phyloP scores from a whole-genome alignment of 805 yeast genomes.

The Candida berthetii region DNA sequence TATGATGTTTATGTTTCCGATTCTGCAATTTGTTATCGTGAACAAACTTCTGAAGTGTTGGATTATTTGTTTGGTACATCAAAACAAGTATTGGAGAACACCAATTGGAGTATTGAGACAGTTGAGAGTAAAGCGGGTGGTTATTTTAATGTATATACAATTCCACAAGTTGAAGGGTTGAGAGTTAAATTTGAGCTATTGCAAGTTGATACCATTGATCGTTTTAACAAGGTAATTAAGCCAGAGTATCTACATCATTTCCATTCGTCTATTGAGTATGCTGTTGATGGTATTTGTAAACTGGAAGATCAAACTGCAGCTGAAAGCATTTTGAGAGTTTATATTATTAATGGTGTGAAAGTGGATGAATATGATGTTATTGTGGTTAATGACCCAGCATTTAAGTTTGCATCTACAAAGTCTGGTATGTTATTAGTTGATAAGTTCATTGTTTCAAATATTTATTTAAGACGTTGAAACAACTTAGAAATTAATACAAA shows the following conservation, averaged over 20 bases:
- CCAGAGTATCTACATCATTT: constrained; percentile 8
- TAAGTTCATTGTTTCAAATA: too few species aligned
- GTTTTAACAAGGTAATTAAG: constrained; percentile 26
- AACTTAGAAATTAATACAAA: too few species aligned
- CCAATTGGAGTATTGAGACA: too few species aligned
- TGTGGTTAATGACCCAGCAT: background rate
- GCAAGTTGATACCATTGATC: constrained; percentile 32
- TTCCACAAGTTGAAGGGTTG: constrained; percentile 27
- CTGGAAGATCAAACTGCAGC: constrained; percentile 7
- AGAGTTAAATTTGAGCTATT: constrained; percentile 42
- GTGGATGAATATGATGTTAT: constrained; percentile 5
- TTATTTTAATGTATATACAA: too few species aligned
- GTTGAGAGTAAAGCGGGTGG: too few species aligned
- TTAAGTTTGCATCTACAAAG: too few species aligned
- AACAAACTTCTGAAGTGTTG: background rate
- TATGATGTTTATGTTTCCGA: background rate
- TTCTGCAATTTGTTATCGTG: background rate
- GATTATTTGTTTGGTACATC: constrained; percentile 8
- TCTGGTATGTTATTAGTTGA: too few species aligned
- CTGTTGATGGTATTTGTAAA: constrained; percentile 6
- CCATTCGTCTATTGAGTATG: constrained; percentile 3
- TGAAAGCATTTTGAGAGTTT: constrained; percentile 11
- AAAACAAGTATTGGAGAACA: constrained; percentile 16
- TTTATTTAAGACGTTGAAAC: too few species aligned
- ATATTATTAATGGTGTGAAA: constrained; percentile 15